A percentile compares a stretch with the other conserved stretches of the same genome.
Evolutionary conservation across 1,284 basidiomycete genomes (phyloP).

Genomic region (Marasmius fiardii): DNA sequence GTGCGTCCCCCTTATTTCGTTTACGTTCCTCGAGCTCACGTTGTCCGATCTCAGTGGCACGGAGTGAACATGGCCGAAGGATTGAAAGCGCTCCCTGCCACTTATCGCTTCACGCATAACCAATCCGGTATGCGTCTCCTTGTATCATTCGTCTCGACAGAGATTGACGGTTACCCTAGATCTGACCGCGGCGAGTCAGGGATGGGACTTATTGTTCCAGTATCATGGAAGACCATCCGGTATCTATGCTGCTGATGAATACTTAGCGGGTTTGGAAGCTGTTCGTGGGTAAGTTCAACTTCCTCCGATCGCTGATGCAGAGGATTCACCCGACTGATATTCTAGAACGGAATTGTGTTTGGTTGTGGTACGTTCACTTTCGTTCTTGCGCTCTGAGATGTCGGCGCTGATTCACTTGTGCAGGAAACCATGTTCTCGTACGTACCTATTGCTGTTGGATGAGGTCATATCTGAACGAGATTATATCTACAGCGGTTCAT

Average conservation of each 20-base stretch:
- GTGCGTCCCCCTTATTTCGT: neutral
- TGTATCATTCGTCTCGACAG: too few relatives aligned
- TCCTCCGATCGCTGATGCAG: neutral
- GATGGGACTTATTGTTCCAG: constrained; percentile 40
- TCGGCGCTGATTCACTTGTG: neutral
- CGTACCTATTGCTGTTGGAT: constrained; percentile 9
- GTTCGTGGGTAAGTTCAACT: constrained; percentile 30
- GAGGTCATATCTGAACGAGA: neutral
- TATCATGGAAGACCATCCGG: constrained; percentile 44
- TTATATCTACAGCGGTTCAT: constrained; percentile 28
- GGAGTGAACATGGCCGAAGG: constrained; percentile 59
- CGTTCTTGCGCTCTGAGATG: neutral
- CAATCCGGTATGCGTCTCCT: constrained; percentile 37
- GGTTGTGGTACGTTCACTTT: constrained; percentile 32
- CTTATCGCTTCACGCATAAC: constrained; percentile 55
- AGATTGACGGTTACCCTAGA: neutral
- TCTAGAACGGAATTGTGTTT: constrained; percentile 39
- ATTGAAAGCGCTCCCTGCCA: constrained; percentile 50
- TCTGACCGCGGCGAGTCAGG: neutral
- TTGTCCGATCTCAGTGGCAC: constrained; percentile 35
- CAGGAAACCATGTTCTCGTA: constrained; percentile 46
- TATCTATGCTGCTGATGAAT: constrained; percentile 42
- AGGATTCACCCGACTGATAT: neutral
- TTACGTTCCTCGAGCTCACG: neutral
- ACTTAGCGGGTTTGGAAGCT: constrained; percentile 37